Evolutionary conservation across 805 yeast species (phyloP).

Genomic region (Wickerhamiella parazyma): DNA sequence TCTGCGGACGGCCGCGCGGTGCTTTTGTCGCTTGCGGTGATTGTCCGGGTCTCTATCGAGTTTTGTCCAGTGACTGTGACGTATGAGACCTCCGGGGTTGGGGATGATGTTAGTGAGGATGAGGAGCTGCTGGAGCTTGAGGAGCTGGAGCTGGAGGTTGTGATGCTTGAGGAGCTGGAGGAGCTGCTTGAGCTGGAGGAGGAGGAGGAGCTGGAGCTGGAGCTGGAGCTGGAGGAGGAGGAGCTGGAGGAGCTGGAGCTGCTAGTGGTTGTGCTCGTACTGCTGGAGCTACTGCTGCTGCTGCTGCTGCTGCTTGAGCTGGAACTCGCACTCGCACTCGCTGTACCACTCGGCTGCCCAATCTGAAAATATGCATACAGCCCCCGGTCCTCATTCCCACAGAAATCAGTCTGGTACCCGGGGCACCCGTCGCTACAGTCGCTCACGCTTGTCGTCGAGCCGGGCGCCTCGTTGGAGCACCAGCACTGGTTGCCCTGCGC

Average conservation of each 20-base stretch:
- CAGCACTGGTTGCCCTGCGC: constrained; percentile 41
- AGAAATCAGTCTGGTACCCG: constrained; percentile 32
- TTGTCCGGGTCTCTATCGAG: constrained; percentile 15
- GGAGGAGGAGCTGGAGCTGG: constrained; percentile 2
- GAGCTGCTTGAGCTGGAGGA: not conserved
- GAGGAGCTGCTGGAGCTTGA: constrained; percentile 7
- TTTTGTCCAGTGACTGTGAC: constrained; percentile 19
- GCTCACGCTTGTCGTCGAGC: constrained; percentile 25
- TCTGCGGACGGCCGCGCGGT: constrained; percentile 11
- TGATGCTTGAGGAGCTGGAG: not conserved
- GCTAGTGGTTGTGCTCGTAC: constrained; percentile 13
- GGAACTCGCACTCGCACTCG: constrained; percentile 11
- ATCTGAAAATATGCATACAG: constrained; percentile 42
- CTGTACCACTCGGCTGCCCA: constrained; percentile 25
- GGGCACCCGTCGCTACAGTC: constrained; percentile 31
- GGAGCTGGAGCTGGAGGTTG: constrained; percentile 3
- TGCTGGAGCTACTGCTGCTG: constrained; percentile 14
- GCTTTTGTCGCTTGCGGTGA: constrained; percentile 13
- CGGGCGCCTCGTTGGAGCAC: constrained; percentile 46
- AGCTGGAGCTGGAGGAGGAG: not conserved
- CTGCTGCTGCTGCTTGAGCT: constrained; percentile 13
- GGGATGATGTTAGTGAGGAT: not conserved
- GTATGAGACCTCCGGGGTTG: constrained; percentile 17
- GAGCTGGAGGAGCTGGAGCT: constrained; percentile 14
- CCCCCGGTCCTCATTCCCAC: constrained; percentile 32